A percentile compares a stretch with the other conserved stretches of the same genome.
These are phyloP conservation scores for Trypanosoma brucei DNA, from an alignment of 208 protist species.

Conservation along the genomic window DNA sequence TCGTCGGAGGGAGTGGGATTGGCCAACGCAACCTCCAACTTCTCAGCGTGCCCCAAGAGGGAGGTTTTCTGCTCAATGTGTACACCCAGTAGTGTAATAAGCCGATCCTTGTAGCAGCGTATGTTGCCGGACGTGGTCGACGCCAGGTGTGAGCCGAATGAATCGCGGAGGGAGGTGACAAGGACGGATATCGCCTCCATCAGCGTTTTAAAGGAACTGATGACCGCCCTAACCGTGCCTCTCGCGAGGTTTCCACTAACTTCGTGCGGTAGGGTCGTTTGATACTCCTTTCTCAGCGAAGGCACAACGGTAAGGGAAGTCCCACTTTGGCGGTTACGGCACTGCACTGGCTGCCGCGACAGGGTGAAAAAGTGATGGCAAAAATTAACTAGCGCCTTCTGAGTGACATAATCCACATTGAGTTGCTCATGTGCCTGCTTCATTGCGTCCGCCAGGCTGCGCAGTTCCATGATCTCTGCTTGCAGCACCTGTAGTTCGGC, in stretches of 20 bases:
- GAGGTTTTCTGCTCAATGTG: slow-evolving; percentile 37
- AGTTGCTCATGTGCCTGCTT: slow-evolving; percentile 37
- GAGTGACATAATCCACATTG: slow-evolving; percentile 31
- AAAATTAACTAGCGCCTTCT: slow-evolving; percentile 51
- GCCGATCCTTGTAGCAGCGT: slow-evolving; percentile 48
- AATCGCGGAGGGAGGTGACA: slow-evolving; percentile 49
- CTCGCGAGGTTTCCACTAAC: slow-evolving; percentile 17
- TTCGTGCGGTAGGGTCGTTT: slow-evolving; percentile 5
- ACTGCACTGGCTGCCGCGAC: slow-evolving; percentile 5
- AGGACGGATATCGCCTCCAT: slow-evolving; percentile 53
- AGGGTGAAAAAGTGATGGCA: slow-evolving; percentile 47
- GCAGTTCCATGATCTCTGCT: slow-evolving; percentile 39
- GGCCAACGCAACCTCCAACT: slow-evolving; percentile 29
- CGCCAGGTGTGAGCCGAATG: slow-evolving; percentile 28
- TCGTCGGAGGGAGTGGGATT: background rate
- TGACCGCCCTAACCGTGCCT: slow-evolving; percentile 16
- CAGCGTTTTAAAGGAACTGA: slow-evolving; percentile 35
- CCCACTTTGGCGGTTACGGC: background rate
- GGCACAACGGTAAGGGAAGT: slow-evolving; percentile 8
- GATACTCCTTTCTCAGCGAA: background rate
- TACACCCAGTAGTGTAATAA: slow-evolving; percentile 45
- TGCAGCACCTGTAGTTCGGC: slow-evolving; percentile 20
- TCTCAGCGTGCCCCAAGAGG: slow-evolving; percentile 29
- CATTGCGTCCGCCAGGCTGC: slow-evolving; percentile 26
- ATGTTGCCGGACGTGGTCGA: slow-evolving; percentile 40